Evolutionary conservation across 176 grass and related monocot species (phyloP).

Genomic region (Coix lacrymajobi): DNA sequence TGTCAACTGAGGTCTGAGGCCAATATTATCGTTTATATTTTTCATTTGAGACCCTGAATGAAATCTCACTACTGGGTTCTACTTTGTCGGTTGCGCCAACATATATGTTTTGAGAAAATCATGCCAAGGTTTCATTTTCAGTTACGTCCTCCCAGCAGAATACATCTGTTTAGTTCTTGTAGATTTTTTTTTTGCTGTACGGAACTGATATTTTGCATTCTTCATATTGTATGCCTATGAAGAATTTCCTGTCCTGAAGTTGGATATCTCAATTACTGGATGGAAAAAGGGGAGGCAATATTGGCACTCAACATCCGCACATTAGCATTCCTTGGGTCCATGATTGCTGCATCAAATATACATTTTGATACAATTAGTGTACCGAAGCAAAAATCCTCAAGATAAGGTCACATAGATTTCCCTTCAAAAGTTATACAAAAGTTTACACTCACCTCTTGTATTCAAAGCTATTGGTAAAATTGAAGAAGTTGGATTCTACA

Average conservation of each 20-base stretch:
- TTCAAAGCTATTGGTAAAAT: background rate
- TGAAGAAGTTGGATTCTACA: background rate
- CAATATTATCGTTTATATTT: background rate
- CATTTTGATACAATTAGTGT: background rate
- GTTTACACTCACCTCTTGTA: background rate
- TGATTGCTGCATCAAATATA: background rate
- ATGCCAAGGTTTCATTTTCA: background rate
- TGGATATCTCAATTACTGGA: background rate
- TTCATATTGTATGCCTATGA: background rate
- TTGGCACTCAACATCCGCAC: background rate
- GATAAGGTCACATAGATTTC: background rate
- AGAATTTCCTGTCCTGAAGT: background rate
- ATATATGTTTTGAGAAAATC: background rate
- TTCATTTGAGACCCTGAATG: background rate
- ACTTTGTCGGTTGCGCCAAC: background rate
- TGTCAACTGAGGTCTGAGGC: background rate
- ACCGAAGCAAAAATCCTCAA: background rate
- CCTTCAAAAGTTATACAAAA: background rate
- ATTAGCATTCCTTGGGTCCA: background rate
- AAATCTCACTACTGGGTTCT: background rate
- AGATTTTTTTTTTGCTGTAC: background rate
- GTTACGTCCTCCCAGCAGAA: background rate
- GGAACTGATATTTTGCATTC: background rate
- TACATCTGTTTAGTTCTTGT: background rate
- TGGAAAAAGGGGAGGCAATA: background rate